These are phyloP conservation scores for Lomentospora prolificans DNA, from an alignment of 2,329 filamentous ascomycete species.

Conservation along the genomic window DNA sequence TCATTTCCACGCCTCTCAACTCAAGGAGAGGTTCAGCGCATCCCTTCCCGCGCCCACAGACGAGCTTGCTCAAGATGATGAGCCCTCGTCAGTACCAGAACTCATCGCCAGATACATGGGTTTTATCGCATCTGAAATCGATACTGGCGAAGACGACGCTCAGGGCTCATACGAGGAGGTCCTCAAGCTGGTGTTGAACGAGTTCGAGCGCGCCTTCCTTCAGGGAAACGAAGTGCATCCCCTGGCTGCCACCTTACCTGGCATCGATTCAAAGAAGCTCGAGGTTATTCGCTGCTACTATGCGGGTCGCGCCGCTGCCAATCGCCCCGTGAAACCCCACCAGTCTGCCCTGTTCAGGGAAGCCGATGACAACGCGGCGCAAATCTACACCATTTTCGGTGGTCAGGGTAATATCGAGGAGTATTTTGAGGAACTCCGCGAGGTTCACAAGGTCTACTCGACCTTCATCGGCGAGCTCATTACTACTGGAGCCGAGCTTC, in stretches of 20 bases:
- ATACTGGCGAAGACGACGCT: constrained; percentile 82
- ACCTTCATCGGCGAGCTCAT: constrained; percentile 84
- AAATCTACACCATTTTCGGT: constrained; percentile 88
- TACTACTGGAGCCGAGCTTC: constrained; percentile 67
- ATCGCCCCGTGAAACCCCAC: constrained; percentile 80
- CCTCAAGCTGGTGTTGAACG: constrained; percentile 82
- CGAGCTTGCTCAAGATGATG: constrained; percentile 94
- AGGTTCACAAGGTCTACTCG: constrained; percentile 84
- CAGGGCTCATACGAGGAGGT: constrained; percentile 88
- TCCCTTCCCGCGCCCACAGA: constrained; percentile 87
- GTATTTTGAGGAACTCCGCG: constrained; percentile 94
- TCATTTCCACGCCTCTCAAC: constrained; percentile 90
- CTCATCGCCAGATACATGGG: constrained; percentile 90
- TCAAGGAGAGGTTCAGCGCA: constrained; percentile 82
- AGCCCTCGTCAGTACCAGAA: constrained; percentile 92
- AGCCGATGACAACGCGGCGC: constrained; percentile 71
- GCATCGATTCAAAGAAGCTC: constrained; percentile 88
- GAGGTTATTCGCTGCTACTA: constrained; percentile 88
- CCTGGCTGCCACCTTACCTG: constrained; percentile 72
- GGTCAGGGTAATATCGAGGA: constrained; percentile 99
- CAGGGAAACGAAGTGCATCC: constrained; percentile 95
- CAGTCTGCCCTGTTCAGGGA: constrained; percentile 89
- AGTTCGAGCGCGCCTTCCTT: constrained; percentile 93
- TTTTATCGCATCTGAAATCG: constrained; percentile 78
- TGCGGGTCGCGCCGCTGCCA: constrained; percentile 71